A percentile compares a stretch with the other conserved stretches of the same genome.
These are phyloP conservation scores for Gelatoporia subvermispora DNA, from an alignment of 768 basidiomycete species.

Conservation along the genomic window DNA sequence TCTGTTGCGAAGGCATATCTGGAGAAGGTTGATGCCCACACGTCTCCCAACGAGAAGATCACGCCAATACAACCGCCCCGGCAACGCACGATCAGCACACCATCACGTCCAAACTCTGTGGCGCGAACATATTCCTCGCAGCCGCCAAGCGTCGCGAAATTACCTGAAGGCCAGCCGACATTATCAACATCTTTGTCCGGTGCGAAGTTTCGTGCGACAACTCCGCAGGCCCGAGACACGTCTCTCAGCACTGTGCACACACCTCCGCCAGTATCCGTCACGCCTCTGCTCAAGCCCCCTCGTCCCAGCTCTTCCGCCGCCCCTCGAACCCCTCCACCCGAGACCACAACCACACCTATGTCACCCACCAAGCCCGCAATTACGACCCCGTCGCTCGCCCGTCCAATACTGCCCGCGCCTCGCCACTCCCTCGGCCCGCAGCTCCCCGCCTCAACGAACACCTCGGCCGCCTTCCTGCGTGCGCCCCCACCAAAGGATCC, in stretches of 20 bases:
- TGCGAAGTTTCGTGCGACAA: not conserved
- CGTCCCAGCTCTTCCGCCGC: constrained; percentile 5
- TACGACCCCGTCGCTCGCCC: constrained; percentile 36
- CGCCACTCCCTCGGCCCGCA: constrained; percentile 41
- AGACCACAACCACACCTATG: constrained; percentile 16
- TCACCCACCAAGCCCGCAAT: constrained; percentile 21
- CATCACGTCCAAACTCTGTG: constrained; percentile 19
- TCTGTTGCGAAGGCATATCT: constrained; percentile 28
- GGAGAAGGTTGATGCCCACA: constrained; percentile 36
- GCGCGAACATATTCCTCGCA: not conserved
- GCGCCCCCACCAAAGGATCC: constrained; percentile 57
- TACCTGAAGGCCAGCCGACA: not conserved
- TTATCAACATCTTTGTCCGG: not conserved
- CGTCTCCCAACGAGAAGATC: constrained; percentile 28
- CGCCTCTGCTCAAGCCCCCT: constrained; percentile 6
- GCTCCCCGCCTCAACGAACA: constrained; percentile 36
- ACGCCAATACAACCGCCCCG: constrained; percentile 23
- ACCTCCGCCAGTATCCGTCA: constrained; percentile 6
- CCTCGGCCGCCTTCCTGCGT: constrained; percentile 59
- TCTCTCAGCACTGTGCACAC: not conserved
- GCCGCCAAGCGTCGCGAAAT: not conserved
- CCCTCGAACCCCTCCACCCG: constrained; percentile 18
- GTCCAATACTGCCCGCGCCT: constrained; percentile 48
- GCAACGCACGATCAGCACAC: constrained; percentile 49
- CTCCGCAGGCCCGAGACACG: not conserved